Evolutionary conservation across 169 alveolate species (phyloP), one percentile per base, ranked within the genome.

Genomic region (Cryptosporidium bovis): DNA sequence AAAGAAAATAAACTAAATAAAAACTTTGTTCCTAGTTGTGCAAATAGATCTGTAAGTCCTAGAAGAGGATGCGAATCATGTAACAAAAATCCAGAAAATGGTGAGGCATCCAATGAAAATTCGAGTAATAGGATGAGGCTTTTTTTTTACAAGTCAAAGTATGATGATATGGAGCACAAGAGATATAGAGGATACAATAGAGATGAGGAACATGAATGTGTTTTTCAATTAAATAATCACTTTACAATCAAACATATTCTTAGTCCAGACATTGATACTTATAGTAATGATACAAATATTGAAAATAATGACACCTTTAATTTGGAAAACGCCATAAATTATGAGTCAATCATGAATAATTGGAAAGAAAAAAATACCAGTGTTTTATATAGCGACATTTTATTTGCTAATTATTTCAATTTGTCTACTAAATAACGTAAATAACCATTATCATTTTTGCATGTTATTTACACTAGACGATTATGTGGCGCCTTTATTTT

Each of bases 41-140:
- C 20, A 6, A 56, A 31, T n/a, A 77, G 87, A 24, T 60, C 87
- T 18, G 50, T 77, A 24, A 77, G 87, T 20, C 87, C 87, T 1
- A 77, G 87, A 44, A 77, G 56, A 60, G 87, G 87, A 40, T 77
- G 87, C 33, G 48, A 60, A 29, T 56, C 71, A 1, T 77, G 87
- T 29, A 60, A 77, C 29, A 18, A 27, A 8, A 16, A 12, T 4
- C 16, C 66, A 29, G 84, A 55, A 55, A 18, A 55, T 13, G 12
- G 3, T 10, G 24, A 0, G 6, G 64, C 24, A 55, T 27, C 64
- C 31, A 18, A 27, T 55, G 12, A 55, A 55, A 15, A 13, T 53
- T n/a, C 64, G 12, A 53, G 12, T 29, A 66, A 69, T 5, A 51
- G 16, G 56, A 24, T 51, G 34, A 69, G 36, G 40, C 68, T 64